These are phyloP conservation scores for Mucor sp. DNA, from an alignment of 371 early-diverging fungal genomes.

Conservation along the genomic window DNA sequence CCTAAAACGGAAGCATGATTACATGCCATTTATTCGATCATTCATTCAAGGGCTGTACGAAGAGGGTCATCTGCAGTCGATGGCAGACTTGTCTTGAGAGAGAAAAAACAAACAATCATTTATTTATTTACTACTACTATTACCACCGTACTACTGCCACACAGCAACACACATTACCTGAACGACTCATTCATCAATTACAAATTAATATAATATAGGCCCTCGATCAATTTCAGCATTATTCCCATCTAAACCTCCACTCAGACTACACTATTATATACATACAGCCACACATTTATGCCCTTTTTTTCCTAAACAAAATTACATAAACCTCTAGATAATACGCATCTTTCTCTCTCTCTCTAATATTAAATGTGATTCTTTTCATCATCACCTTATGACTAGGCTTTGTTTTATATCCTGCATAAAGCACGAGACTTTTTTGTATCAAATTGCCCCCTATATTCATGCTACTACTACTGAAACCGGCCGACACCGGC, in stretches of 20 bases:
- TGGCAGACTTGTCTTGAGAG: not conserved
- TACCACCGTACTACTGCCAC: not conserved
- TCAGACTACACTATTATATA: not conserved
- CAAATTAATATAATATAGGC: not conserved
- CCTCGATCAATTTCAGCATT: not conserved
- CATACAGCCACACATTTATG: not conserved
- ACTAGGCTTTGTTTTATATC: not conserved
- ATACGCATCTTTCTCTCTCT: not conserved
- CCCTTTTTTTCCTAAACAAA: not conserved
- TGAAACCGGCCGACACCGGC: not conserved
- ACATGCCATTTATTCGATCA: conserved; percentile 27
- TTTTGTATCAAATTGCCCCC: not conserved
- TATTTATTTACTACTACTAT: not conserved
- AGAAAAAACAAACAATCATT: not conserved
- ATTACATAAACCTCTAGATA: not conserved
- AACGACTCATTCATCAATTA: too few relatives aligned
- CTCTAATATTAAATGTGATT: not conserved
- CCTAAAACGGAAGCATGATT: conserved; percentile 17
- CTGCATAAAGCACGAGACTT: not conserved
- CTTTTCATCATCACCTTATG: not conserved
- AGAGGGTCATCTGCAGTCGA: conserved; percentile 20
- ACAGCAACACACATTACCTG: not conserved
- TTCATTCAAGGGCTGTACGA: conserved; percentile 21
- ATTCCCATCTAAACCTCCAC: not conserved
- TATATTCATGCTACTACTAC: not conserved